Evolutionary conservation across 179 eudicot genomes (phyloP).

Genomic region (Spinacia oleracea): DNA sequence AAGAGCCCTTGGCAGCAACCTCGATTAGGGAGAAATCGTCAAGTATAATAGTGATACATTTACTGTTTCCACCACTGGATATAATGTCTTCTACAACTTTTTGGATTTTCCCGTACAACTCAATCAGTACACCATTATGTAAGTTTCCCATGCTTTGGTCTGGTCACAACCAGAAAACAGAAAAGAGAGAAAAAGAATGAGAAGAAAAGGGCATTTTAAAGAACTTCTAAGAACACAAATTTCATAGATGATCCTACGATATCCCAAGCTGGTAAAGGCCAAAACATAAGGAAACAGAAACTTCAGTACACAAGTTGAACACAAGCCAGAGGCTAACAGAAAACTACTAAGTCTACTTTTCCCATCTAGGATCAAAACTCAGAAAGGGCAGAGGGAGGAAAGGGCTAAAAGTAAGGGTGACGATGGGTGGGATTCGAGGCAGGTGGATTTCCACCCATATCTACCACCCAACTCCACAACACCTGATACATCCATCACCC

Average conservation of each 20-base stretch:
- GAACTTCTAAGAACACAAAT: neutral
- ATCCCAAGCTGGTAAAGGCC: neutral
- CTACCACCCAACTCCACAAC: too few relatives aligned
- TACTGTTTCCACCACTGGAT: slow-evolving; percentile 33
- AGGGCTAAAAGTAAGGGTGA: neutral
- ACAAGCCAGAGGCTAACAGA: slow-evolving; percentile 4
- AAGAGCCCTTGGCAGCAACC: slow-evolving; percentile 76
- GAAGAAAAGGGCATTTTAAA: neutral
- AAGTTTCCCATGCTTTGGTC: slow-evolving; percentile 33
- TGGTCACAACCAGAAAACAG: slow-evolving; percentile 10
- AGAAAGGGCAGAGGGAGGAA: neutral
- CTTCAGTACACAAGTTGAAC: neutral
- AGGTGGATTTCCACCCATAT: too few relatives aligned
- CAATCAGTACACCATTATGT: slow-evolving; percentile 44
- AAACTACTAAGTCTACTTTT: neutral
- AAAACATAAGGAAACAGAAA: neutral
- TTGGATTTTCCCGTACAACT: slow-evolving; percentile 69
- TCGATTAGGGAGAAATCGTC: slow-evolving; percentile 88
- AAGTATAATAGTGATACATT: slow-evolving; percentile 50
- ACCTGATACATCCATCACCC: too few relatives aligned
- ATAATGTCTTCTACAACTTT: slow-evolving; percentile 53
- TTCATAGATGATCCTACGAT: neutral
- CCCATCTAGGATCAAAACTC: neutral
- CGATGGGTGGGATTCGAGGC: too few relatives aligned
- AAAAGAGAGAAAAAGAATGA: neutral